A percentile compares a stretch with the other conserved stretches of the same genome.
phyloP scores from a whole-genome alignment of 148 eudicot genomes.

The Chenopodium album region DNA sequence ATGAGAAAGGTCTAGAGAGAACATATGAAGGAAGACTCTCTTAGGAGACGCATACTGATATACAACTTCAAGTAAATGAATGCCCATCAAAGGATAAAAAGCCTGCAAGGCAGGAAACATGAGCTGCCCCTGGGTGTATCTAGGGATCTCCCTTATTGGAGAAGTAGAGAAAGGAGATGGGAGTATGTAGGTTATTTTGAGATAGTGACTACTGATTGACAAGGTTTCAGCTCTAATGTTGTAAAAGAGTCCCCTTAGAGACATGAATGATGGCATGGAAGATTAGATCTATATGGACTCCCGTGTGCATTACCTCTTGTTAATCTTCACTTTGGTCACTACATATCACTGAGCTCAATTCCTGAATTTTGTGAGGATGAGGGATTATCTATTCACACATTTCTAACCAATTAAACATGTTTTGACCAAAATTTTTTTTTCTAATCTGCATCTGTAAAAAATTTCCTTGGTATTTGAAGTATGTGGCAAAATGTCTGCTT shows the following conservation, averaged over 20 bases:
- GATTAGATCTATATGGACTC: neutral
- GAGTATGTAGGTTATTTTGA: neutral
- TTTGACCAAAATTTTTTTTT: neutral
- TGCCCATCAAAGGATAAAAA: neutral
- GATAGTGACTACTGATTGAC: neutral
- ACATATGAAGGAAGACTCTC: neutral
- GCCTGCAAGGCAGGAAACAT: neutral
- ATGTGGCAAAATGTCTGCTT: neutral
- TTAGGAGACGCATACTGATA: neutral
- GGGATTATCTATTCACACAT: neutral
- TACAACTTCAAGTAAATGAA: neutral
- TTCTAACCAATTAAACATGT: neutral
- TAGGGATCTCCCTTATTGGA: neutral
- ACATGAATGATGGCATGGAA: neutral
- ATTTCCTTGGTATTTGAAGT: no score
- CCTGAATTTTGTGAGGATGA: neutral
- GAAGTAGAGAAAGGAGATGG: neutral
- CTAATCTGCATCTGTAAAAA: no score
- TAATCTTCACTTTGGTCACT: neutral
- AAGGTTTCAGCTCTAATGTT: neutral
- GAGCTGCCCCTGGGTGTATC: neutral
- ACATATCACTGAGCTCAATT: neutral
- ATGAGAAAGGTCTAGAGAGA: neutral
- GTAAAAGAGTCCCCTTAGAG: neutral
- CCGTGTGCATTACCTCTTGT: neutral